Evolutionary conservation across 2,329 filamentous ascomycete species (phyloP).

Genomic region (Exophiala viscosa): DNA sequence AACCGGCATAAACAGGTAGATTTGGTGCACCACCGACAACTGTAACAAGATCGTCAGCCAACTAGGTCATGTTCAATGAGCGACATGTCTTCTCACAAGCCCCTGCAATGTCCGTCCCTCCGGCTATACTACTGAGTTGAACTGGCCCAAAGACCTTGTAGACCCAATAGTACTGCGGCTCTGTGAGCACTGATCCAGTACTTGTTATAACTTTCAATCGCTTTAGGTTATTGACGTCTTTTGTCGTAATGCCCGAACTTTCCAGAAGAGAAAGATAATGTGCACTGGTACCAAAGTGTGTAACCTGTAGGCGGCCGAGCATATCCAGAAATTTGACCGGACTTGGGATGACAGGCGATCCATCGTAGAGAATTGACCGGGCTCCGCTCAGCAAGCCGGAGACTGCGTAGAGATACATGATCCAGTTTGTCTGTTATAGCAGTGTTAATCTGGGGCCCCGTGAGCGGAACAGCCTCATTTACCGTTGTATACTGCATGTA

Average conservation of each 20-base stretch:
- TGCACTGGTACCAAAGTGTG: constrained; percentile 70
- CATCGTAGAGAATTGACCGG: constrained; percentile 69
- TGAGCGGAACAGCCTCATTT: too few species aligned
- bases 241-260: constrained; percentile 60
- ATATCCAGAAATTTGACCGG: neutral
- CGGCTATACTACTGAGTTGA: constrained; percentile 52
- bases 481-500: constrained; percentile 62
- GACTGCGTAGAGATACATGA: constrained; percentile 68
- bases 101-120: constrained; percentile 33
- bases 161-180: constrained; percentile 76
- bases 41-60: too few species aligned
- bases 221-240: constrained; percentile 60
- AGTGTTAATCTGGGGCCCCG: too few species aligned
- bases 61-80: too few species aligned
- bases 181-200: constrained; percentile 78
- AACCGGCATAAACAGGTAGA: constrained; percentile 60
- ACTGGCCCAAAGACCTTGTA: constrained; percentile 67
- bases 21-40: constrained; percentile 59
- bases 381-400: constrained; percentile 57
- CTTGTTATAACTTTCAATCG: constrained; percentile 60
- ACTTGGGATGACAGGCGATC: constrained; percentile 32
- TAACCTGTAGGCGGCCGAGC: constrained; percentile 54
- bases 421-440: constrained; percentile 65
- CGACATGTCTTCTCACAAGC: too few species aligned
- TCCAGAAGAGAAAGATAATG: constrained; percentile 72